A percentile compares a stretch with the other conserved stretches of the same genome.
These are phyloP conservation scores for Trichosporon sp. DNA, from an alignment of 1,284 basidiomycete species.

Conservation along the genomic window DNA sequence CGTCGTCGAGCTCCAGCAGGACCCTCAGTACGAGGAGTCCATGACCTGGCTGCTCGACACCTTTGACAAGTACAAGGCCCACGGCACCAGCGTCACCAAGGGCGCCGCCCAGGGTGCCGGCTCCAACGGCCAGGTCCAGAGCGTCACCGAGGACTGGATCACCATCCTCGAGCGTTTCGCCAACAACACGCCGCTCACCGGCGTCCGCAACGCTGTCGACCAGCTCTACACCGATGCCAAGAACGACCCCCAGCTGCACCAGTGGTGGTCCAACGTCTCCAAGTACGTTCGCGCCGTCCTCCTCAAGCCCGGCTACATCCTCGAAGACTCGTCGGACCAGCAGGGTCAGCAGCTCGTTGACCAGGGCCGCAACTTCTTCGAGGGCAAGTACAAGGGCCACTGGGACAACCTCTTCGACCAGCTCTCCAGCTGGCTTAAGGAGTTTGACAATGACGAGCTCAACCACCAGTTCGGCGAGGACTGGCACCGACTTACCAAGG, in stretches of 20 bases:
- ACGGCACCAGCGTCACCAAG: slow-evolving; percentile 58
- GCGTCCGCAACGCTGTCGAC: slow-evolving; percentile 72
- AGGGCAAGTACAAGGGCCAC: slow-evolving; percentile 76
- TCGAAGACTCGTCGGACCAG: slow-evolving; percentile 72
- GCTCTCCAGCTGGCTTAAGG: slow-evolving; percentile 74
- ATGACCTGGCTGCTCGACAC: slow-evolving; percentile 73
- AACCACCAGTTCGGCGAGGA: slow-evolving; percentile 80
- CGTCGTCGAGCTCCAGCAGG: slow-evolving; percentile 83
- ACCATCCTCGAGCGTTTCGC: slow-evolving; percentile 90
- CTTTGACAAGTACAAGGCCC: slow-evolving; percentile 73
- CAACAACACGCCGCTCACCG: slow-evolving; percentile 67
- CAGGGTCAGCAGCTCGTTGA: slow-evolving; percentile 68
- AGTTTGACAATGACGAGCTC: slow-evolving; percentile 80
- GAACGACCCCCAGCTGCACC: slow-evolving; percentile 72
- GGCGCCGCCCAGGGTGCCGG: slow-evolving; percentile 58
- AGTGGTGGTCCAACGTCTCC: slow-evolving; percentile 75
- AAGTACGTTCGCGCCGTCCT: slow-evolving; percentile 71
- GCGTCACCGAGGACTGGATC: slow-evolving; percentile 63
- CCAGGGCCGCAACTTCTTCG: slow-evolving; percentile 73
- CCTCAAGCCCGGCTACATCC: slow-evolving; percentile 83
- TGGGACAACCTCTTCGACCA: slow-evolving; percentile 78
- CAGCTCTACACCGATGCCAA: slow-evolving; percentile 74
- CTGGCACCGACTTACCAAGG: slow-evolving; percentile 77
- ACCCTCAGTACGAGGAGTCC: slow-evolving; percentile 84
- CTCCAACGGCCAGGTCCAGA: slow-evolving; percentile 4